Conservation (phyloP, 768 basidiomycete genomes). For the Suillus paluster region DNA sequence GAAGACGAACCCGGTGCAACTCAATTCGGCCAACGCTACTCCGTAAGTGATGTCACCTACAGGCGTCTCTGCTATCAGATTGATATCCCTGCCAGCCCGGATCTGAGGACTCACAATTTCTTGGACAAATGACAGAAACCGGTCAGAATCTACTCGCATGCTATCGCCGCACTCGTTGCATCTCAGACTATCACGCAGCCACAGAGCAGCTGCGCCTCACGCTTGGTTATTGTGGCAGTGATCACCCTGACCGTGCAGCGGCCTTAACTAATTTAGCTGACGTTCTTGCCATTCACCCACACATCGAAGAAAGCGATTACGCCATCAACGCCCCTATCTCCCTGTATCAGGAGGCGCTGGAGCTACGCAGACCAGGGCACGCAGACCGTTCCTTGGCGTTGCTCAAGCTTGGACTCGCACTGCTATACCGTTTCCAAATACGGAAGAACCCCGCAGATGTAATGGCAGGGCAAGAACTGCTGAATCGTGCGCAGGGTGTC, state of each 20-base stretch:
- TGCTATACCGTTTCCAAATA: constrained; percentile 10
- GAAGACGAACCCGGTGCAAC: not conserved
- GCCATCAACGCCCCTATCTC: constrained; percentile 2
- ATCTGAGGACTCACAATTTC: not conserved
- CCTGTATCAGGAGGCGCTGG: constrained; percentile 15
- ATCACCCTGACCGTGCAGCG: constrained; percentile 1
- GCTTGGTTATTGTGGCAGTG: constrained; percentile 4
- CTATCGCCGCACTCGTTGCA: constrained; percentile 7
- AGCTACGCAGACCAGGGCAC: constrained; percentile 5
- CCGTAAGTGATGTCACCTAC: not conserved
- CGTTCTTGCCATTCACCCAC: constrained; percentile 2
- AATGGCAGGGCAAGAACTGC: constrained; percentile 1
- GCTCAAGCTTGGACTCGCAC: constrained; percentile 9
- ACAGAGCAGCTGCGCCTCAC: constrained; percentile 12
- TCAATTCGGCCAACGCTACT: constrained; percentile 1
- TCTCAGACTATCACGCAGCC: constrained; percentile 8
- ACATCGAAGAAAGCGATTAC: not conserved
- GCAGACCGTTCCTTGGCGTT: constrained; percentile 14
- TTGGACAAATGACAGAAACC: constrained; percentile 3
- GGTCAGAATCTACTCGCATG: constrained; percentile 7
- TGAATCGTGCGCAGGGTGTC: not conserved
- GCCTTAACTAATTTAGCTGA: constrained; percentile 17
- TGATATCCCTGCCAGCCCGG: not conserved
- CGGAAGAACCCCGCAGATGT: constrained; percentile 3
- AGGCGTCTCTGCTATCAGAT: not conserved